phyloP scores from a whole-genome alignment of 176 grass and related monocot genomes.

The Zea luxurians region DNA sequence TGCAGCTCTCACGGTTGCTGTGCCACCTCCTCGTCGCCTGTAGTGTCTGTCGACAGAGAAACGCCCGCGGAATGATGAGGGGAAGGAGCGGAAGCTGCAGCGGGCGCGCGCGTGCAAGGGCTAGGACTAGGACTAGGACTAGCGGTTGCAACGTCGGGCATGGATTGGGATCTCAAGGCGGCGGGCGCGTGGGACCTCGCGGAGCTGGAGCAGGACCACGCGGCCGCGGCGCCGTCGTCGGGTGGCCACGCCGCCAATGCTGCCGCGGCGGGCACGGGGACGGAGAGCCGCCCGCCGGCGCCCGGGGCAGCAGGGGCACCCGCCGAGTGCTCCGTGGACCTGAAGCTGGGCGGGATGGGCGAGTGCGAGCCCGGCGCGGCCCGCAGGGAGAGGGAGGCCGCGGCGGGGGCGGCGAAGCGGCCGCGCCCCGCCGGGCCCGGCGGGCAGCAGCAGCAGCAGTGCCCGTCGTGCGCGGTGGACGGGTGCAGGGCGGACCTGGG shows the following conservation, averaged over 20 bases:
- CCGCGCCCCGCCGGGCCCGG: conserved; percentile 16
- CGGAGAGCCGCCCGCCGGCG: not conserved
- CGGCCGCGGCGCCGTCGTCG: not conserved
- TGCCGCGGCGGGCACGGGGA: not conserved
- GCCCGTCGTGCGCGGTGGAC: conserved; percentile 72
- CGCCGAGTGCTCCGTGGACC: conserved; percentile 72
- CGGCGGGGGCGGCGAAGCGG: conserved; percentile 16
- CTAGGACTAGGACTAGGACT: conserved; percentile 9
- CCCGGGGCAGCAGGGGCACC: not conserved
- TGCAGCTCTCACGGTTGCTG: too few relatives aligned
- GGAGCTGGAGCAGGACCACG: conserved; percentile 39
- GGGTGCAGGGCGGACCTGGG: conserved; percentile 83
- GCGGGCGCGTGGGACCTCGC: conserved; percentile 61
- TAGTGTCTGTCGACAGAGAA: too few relatives aligned
- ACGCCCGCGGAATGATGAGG: not conserved
- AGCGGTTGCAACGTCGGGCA: not conserved
- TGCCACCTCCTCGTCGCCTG: too few relatives aligned
- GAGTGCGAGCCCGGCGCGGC: conserved; percentile 27
- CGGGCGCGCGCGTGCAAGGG: not conserved
- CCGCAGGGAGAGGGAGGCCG: not conserved
- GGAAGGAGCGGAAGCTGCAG: not conserved
- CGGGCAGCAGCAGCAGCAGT: not conserved
- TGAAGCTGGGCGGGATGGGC: conserved; percentile 73
- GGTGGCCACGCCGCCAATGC: conserved; percentile 14
- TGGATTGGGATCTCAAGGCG: conserved; percentile 93